Conservation (phyloP, 192 early-diverging fungal species). For the Backusella parvicylindrica region DNA sequence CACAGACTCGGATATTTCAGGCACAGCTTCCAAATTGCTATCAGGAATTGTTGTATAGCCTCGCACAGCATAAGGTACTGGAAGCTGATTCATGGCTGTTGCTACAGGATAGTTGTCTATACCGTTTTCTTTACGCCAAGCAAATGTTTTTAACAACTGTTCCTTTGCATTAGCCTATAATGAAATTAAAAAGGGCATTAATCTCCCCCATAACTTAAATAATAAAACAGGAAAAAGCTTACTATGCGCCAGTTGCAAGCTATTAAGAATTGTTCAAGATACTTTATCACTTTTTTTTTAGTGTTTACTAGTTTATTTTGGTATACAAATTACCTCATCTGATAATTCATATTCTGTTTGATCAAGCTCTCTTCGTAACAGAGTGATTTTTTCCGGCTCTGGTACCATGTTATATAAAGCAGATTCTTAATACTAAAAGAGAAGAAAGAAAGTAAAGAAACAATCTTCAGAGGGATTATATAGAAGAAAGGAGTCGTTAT, state of each 20-base stretch:
- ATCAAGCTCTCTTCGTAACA: neutral
- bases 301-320: neutral
- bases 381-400: neutral
- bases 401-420: neutral
- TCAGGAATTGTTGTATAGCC: constrained; percentile 63
- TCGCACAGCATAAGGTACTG: constrained; percentile 63
- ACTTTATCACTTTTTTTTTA: constrained; percentile 7
- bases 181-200: neutral
- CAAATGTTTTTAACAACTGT: constrained; percentile 54
- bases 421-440: neutral
- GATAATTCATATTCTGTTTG: neutral
- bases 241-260: constrained; percentile 17
- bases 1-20: constrained; percentile 56
- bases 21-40: constrained; percentile 54
- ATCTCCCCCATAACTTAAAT: too few species aligned
- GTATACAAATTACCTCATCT: neutral
- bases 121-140: constrained; percentile 57
- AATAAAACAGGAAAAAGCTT: neutral
- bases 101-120: constrained; percentile 63
- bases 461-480: too few species aligned
- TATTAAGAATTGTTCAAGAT: constrained; percentile 17
- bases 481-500: neutral
- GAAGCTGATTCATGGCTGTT: constrained; percentile 47
- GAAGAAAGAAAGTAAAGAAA: neutral
- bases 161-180: constrained; percentile 55